phyloP scores from a whole-genome alignment of 768 basidiomycete species.

The Pleurotus eryngii region DNA sequence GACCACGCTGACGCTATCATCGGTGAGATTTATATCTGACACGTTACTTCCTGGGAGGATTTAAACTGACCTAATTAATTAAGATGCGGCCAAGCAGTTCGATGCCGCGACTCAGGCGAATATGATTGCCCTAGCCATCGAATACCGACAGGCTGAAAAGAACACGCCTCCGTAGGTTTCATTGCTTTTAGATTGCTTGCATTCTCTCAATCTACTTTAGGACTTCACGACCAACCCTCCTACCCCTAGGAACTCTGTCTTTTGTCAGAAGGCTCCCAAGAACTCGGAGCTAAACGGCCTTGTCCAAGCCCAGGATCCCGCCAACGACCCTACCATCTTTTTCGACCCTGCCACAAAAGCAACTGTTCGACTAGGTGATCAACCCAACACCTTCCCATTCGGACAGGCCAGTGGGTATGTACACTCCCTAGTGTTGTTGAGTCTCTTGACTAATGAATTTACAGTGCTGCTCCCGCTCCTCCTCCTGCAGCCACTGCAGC shows the following conservation, averaged over 20 bases:
- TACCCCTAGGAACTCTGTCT: constrained; percentile 49
- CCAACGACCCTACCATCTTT: constrained; percentile 48
- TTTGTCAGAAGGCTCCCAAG: constrained; percentile 53
- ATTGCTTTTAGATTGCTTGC: background rate
- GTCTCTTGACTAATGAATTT: too few species aligned
- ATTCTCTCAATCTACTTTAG: constrained; percentile 10
- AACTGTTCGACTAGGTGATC: constrained; percentile 43
- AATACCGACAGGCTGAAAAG: constrained; percentile 56
- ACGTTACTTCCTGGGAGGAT: background rate
- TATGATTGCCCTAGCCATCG: constrained; percentile 49
- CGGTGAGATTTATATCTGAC: constrained; percentile 28
- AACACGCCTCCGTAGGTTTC: constrained; percentile 41
- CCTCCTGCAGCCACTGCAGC: constrained; percentile 28
- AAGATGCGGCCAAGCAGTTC: constrained; percentile 52
- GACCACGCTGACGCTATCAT: constrained; percentile 57
- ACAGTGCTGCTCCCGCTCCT: constrained; percentile 17
- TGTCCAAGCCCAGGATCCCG: constrained; percentile 49
- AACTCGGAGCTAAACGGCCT: constrained; percentile 47
- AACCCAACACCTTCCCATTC: constrained; percentile 47
- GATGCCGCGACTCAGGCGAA: constrained; percentile 45
- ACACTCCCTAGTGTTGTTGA: too few species aligned
- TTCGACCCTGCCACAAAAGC: constrained; percentile 40
- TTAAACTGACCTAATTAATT: background rate
- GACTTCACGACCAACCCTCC: constrained; percentile 54
- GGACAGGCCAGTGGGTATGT: constrained; percentile 22